Percentiles rank a stretch among this genome's conserved stretches.
Evolutionary conservation across 1,284 basidiomycete species (phyloP).

Genomic region (Trichosporon faecale): DNA sequence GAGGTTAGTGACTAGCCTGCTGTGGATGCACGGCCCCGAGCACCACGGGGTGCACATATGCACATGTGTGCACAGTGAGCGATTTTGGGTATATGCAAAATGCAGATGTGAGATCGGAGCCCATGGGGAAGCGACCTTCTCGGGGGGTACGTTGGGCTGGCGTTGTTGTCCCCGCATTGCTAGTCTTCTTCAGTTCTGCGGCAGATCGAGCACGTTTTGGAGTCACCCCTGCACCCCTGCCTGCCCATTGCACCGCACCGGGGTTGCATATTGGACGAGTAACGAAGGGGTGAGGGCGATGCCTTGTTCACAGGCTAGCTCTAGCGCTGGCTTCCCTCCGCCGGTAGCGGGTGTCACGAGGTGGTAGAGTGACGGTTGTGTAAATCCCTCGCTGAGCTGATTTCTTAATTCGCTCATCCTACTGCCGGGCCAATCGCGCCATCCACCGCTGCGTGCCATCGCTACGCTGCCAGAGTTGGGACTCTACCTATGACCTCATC

Average conservation of each 20-base stretch:
- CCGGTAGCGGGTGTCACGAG: background rate
- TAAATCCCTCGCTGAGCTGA: slow-evolving; percentile 7
- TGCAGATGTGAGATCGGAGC: background rate
- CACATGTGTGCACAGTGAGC: no score
- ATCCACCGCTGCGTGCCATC: background rate
- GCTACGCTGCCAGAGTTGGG: no score
- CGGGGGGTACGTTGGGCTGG: background rate
- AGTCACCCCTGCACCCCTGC: background rate
- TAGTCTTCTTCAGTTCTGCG: background rate
- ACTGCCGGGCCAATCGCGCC: background rate
- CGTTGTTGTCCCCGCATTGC: background rate
- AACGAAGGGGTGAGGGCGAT: background rate
- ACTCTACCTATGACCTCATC: background rate
- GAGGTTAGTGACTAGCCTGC: background rate
- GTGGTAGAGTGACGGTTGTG: background rate
- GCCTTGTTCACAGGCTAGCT: background rate
- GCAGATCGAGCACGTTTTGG: background rate
- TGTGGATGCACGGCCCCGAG: background rate
- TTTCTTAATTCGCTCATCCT: background rate
- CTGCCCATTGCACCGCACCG: background rate
- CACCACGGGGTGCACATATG: background rate
- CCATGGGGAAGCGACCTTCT: background rate
- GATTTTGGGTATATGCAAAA: background rate
- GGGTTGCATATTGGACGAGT: background rate
- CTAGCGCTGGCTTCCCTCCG: background rate